Percentiles rank a stretch among this genome's conserved stretches.
Conservation (phyloP, 2,329 filamentous ascomycete species). For the Ophiosphaerella narmari region DNA sequence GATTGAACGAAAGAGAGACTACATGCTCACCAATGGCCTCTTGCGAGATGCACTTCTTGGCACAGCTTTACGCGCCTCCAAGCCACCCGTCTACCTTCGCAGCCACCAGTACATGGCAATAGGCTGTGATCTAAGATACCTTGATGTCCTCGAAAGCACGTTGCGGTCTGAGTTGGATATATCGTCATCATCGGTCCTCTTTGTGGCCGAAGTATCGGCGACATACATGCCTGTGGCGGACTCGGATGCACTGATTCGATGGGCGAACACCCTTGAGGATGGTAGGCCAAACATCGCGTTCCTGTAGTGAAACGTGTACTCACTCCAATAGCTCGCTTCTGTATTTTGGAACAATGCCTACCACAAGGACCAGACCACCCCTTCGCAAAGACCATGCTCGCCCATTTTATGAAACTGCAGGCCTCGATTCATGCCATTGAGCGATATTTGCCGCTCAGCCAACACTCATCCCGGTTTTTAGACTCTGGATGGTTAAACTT, state of each 20-base stretch:
- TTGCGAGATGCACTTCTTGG: slow-evolving; percentile 45
- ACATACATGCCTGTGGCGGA: slow-evolving; percentile 82
- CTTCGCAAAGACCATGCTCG: slow-evolving; percentile 84
- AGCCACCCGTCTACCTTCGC: slow-evolving; percentile 33
- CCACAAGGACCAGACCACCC: slow-evolving; percentile 78
- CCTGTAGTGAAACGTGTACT: slow-evolving; percentile 3
- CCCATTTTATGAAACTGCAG: slow-evolving; percentile 79
- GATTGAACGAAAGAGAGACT: slow-evolving; percentile 72
- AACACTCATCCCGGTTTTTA: slow-evolving; percentile 71
- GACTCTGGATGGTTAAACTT: slow-evolving; percentile 69
- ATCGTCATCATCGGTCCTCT: slow-evolving; percentile 68
- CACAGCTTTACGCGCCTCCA: slow-evolving; percentile 31
- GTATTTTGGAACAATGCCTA: slow-evolving; percentile 82
- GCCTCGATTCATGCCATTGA: slow-evolving; percentile 77
- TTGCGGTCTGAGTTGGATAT: slow-evolving; percentile 65
- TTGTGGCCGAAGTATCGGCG: slow-evolving; percentile 86
- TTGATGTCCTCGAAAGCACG: slow-evolving; percentile 63
- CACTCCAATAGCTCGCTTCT: slow-evolving; percentile 69
- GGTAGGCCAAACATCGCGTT: slow-evolving; percentile 53
- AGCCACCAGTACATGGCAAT: slow-evolving; percentile 77
- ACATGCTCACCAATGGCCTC: slow-evolving; percentile 63
- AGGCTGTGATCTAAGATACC: slow-evolving; percentile 78
- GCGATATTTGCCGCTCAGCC: slow-evolving; percentile 67
- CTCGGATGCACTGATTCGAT: slow-evolving; percentile 75
- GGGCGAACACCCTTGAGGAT: slow-evolving; percentile 73